Base-by-base conservation (phyloP, 306 rosid species). In the Ormosia semicastrata region DNA sequence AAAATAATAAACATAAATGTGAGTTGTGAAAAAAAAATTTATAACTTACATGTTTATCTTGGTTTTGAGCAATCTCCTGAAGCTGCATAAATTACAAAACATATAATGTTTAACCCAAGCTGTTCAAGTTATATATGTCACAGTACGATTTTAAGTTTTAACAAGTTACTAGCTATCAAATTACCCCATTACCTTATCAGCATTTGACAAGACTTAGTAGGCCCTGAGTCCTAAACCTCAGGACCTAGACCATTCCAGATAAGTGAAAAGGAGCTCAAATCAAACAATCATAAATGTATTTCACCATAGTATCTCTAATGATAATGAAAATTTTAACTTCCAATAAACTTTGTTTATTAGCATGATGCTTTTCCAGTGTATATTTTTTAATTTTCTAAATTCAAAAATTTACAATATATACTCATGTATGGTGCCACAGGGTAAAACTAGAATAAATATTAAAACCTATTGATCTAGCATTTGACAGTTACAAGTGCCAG, bases 71-170 rank as follows among this genome's bases (percentile, higher is more conserved):
- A 75, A 91, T 89, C 77, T 89, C 93, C 13, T 66, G 57, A 84
- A 92, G 91, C 97, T 92, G 93, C 92, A 86, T 29, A 62, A 65
- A 81, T 73, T 52, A 62, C 54, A 47, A 77, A 56, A 66, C 8
- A 66, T 15, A 56, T 24, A 47, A 33, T 32, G 63, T 76, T 79
- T 53, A 86, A 56, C 65, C 52, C 33, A 76, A 63, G 18, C 39
- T 63, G 24, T 75, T 34, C 68, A 71, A 36, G 44, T 83, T 39
- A 57, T 56, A 72, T n/a, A 40, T 13, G 66, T 6, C 15, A 53
- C 46, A 17, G 67, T n/a, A 36, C 41, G 24, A 39, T 47, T 47
- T 69, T 36, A 44, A 67, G 30, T 59, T 59, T 69, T 46, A 44
- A 67, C 13, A 57, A 66, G 47, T 56, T 46, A 65, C 65, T 71